Percentiles rank a stretch among this genome's conserved stretches.
Evolutionary conservation across 495 filamentous ascomycete genomes (phyloP).

Genomic region (Podospora tetraspora): DNA sequence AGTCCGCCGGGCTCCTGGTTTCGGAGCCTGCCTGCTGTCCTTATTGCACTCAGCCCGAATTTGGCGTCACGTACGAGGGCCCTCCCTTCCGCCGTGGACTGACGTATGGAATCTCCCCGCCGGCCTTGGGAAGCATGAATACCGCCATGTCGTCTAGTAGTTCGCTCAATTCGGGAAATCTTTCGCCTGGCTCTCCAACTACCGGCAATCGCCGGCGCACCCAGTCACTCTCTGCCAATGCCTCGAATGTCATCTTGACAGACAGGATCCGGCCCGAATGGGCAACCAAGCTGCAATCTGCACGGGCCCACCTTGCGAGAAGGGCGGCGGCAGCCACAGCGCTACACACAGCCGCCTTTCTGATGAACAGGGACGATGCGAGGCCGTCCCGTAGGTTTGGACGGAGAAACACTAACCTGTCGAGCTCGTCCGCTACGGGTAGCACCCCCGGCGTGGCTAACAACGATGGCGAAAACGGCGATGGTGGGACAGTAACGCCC

Average conservation of each 20-base stretch:
- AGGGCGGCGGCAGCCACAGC: constrained; percentile 91
- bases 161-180: constrained; percentile 44
- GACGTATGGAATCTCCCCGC: constrained; percentile 52
- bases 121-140: constrained; percentile 37
- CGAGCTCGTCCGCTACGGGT: constrained; percentile 26
- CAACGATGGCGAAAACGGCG: constrained; percentile 28
- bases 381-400: constrained; percentile 45
- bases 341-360: constrained; percentile 87
- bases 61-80: constrained; percentile 86
- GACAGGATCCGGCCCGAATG: constrained; percentile 91
- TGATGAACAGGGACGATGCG: constrained; percentile 63
- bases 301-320: constrained; percentile 75
- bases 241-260: constrained; percentile 80
- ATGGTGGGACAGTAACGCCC: constrained; percentile 26
- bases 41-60: constrained; percentile 91
- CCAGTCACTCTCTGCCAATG: constrained; percentile 75
- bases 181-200: constrained; percentile 36
- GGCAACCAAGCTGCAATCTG: constrained; percentile 81
- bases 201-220: constrained; percentile 52
- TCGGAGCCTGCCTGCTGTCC: constrained; percentile 92
- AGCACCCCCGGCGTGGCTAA: constrained; percentile 26
- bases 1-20: constrained; percentile 63
- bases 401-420: constrained; percentile 42
- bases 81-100: constrained; percentile 85
- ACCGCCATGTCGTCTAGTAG: constrained; percentile 66